Conservation (phyloP, 2,329 filamentous ascomycete genomes). For the Colletotrichum lindemuthianum region DNA sequence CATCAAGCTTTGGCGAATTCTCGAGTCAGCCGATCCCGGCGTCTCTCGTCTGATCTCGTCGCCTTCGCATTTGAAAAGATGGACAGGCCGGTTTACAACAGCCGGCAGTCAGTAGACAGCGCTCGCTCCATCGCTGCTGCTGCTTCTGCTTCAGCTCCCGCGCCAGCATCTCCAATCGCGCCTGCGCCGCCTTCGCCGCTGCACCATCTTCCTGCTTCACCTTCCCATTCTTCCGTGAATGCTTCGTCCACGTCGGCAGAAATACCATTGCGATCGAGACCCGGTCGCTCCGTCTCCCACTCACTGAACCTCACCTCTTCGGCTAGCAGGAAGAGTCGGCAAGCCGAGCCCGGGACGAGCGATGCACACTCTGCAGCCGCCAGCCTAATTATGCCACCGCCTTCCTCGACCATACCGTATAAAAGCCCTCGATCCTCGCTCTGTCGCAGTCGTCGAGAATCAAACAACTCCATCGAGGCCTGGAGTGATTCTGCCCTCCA, state of each 20-base stretch:
- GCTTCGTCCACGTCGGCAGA: conserved; percentile 15
- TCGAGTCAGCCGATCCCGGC: conserved; percentile 27
- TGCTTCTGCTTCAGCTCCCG: conserved; percentile 17
- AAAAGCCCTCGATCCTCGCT: conserved; percentile 54
- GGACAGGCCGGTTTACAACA: conserved; percentile 41
- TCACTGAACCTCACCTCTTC: conserved; percentile 58
- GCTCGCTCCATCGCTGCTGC: conserved; percentile 32
- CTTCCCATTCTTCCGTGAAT: conserved; percentile 16
- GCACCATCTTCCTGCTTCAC: conserved; percentile 7
- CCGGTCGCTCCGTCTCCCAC: conserved; percentile 42
- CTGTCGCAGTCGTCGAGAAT: conserved; percentile 55
- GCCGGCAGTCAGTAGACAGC: conserved; percentile 39
- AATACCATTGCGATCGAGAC: conserved; percentile 30
- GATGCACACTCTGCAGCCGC: conserved; percentile 67
- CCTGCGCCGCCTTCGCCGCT: conserved; percentile 38
- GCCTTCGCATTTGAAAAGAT: conserved; percentile 30
- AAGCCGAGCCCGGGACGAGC: conserved; percentile 69
- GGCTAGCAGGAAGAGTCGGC: conserved; percentile 64
- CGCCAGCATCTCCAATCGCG: conserved; percentile 3
- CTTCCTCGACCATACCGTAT: conserved; percentile 51
- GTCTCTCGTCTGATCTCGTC: conserved; percentile 17
- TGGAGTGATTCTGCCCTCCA: conserved; percentile 54
- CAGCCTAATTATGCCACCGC: conserved; percentile 72
- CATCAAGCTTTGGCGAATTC: conserved; percentile 4
- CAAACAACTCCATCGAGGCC: conserved; percentile 51